These are phyloP conservation scores for Ogataea methanolica DNA, from an alignment of 805 yeast genomes.

Conservation along the genomic window DNA sequence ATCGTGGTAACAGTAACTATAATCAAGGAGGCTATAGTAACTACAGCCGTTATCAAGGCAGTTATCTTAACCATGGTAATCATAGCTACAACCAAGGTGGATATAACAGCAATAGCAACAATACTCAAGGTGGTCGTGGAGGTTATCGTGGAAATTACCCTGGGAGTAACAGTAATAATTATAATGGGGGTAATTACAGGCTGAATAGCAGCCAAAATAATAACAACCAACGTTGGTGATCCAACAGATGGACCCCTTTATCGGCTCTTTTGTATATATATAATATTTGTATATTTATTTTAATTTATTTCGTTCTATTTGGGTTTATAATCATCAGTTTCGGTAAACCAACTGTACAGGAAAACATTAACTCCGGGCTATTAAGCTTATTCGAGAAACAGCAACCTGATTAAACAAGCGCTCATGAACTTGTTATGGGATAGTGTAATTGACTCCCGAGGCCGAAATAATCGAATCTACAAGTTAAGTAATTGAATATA, in stretches of 20 bases:
- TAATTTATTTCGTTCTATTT: background rate
- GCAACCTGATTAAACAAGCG: no score
- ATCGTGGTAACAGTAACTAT: constrained; percentile 1
- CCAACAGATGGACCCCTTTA: background rate
- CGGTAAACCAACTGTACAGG: no score
- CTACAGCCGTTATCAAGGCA: constrained; percentile 15
- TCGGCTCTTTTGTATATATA: background rate
- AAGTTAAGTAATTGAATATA: no score
- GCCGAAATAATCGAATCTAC: no score
- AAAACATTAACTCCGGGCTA: no score
- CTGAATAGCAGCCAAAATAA: constrained; percentile 3
- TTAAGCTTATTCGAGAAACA: no score
- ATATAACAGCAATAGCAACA: constrained; percentile 6
- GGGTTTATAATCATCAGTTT: no score
- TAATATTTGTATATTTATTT: background rate
- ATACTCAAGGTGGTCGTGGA: constrained; percentile 3
- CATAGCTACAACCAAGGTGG: constrained; percentile 4
- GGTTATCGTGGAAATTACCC: background rate
- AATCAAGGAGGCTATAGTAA: constrained; percentile 14
- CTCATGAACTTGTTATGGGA: no score
- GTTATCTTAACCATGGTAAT: constrained; percentile 7
- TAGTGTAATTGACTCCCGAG: background rate
- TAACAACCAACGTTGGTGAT: constrained; percentile 1
- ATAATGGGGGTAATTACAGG: constrained; percentile 5
- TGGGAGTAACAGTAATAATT: constrained; percentile 1